phyloP scores from a whole-genome alignment of 140 eudicot genomes.

The Oenanthe javanica region DNA sequence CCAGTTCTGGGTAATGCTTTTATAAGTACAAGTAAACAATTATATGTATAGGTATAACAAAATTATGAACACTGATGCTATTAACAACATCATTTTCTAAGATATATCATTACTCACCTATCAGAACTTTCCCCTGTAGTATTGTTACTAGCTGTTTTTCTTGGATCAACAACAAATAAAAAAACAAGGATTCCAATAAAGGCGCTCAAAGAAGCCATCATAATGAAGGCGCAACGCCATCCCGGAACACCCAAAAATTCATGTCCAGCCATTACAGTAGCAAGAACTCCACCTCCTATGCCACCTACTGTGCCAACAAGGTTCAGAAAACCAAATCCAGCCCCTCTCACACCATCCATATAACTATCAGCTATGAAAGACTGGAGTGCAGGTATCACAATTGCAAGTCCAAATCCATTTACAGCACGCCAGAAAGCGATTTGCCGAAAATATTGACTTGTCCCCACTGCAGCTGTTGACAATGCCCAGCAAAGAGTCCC shows the following conservation, averaged over 20 bases:
- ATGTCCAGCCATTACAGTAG: conserved; percentile 91
- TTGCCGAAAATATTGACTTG: conserved; percentile 56
- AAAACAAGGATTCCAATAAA: conserved; percentile 63
- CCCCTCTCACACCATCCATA: conserved; percentile 65
- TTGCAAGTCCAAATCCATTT: conserved; percentile 85
- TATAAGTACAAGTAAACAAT: not conserved
- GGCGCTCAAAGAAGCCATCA: conserved; percentile 62
- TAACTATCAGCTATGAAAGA: conserved; percentile 91
- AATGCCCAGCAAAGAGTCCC: conserved; percentile 91
- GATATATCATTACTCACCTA: conserved; percentile 29
- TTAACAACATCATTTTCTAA: not conserved
- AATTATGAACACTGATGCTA: not conserved
- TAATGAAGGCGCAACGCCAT: conserved; percentile 72
- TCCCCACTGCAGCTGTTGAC: conserved; percentile 82
- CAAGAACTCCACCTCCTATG: conserved; percentile 90
- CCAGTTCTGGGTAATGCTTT: not conserved
- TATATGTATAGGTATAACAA: not conserved
- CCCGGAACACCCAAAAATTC: conserved; percentile 82
- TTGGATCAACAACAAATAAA: conserved; percentile 72
- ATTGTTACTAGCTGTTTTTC: conserved; percentile 24
- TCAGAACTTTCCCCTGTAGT: conserved; percentile 27
- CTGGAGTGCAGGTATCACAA: conserved; percentile 90
- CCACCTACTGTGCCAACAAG: conserved; percentile 88
- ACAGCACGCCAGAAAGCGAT: conserved; percentile 85
- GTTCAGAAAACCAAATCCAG: conserved; percentile 68